phyloP scores from a whole-genome alignment of 495 filamentous ascomycete genomes.

The Haplographium delicatum region DNA sequence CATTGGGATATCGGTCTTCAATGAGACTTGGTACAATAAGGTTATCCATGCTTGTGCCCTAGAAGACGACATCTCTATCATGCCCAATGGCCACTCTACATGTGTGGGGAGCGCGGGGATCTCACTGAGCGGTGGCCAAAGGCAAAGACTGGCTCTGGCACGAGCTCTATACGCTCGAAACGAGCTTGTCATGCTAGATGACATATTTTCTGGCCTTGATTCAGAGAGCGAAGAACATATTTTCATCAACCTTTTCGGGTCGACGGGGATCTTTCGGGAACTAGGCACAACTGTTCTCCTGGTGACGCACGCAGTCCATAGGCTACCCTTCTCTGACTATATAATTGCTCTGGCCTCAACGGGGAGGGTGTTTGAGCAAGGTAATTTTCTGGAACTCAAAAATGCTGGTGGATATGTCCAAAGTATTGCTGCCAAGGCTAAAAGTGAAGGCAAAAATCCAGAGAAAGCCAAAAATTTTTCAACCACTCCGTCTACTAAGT shows the following conservation, averaged over 20 bases:
- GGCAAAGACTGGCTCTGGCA: constrained; percentile 57
- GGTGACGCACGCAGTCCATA: constrained; percentile 32
- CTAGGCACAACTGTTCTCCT: constrained; percentile 38
- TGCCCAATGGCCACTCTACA: constrained; percentile 54
- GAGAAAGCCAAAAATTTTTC: neutral
- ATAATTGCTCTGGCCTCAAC: constrained; percentile 44
- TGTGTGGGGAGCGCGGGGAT: constrained; percentile 60
- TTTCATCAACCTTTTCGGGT: constrained; percentile 49
- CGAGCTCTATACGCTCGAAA: constrained; percentile 52
- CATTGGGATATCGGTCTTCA: constrained; percentile 44
- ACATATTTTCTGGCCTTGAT: constrained; percentile 60
- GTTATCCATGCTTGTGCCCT: constrained; percentile 64
- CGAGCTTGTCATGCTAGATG: constrained; percentile 53
- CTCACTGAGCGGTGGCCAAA: constrained; percentile 59
- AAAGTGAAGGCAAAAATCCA: neutral
- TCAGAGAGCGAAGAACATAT: constrained; percentile 53
- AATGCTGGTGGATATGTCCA: constrained; percentile 43
- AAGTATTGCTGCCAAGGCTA: constrained; percentile 31
- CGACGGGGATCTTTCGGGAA: constrained; percentile 44
- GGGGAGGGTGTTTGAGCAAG: constrained; percentile 45
- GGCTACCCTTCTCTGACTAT: constrained; percentile 45
- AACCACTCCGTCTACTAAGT: neutral
- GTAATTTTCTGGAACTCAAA: constrained; percentile 42
- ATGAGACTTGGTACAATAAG: constrained; percentile 54
- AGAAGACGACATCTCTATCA: constrained; percentile 46